Percentiles rank a stretch among this genome's conserved stretches.
phyloP scores from a whole-genome alignment of 768 basidiomycete species.

The Pholiota molesta region DNA sequence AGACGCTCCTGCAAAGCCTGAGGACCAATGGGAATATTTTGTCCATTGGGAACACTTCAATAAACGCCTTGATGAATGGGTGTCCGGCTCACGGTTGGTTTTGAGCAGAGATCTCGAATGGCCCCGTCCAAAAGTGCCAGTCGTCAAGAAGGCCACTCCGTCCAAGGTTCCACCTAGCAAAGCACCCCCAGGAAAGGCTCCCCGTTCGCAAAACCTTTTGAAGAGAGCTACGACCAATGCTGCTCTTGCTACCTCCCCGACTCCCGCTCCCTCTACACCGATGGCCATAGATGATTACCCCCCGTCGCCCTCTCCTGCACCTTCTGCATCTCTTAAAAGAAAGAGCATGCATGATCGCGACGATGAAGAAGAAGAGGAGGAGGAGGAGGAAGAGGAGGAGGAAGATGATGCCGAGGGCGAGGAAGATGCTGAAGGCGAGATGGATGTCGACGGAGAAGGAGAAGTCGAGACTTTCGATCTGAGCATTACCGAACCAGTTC shows the following conservation, averaged over 20 bases:
- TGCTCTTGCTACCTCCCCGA: constrained; percentile 57
- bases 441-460: constrained; percentile 78
- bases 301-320: constrained; percentile 60
- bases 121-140: constrained; percentile 81
- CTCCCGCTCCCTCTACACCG: constrained; percentile 61
- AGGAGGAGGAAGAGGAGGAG: constrained; percentile 51
- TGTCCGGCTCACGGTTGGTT: constrained; percentile 84
- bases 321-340: constrained; percentile 59
- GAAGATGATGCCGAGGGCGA: constrained; percentile 61
- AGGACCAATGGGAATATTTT: constrained; percentile 91
- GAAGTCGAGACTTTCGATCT: constrained; percentile 72
- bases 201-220: constrained; percentile 59
- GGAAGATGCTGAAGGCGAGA: constrained; percentile 71
- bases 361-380: constrained; percentile 65
- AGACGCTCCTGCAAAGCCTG: constrained; percentile 48
- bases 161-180: constrained; percentile 33
- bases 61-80: constrained; percentile 99
- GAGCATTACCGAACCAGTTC: constrained; percentile 52
- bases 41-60: constrained; percentile 99
- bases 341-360: constrained; percentile 70
- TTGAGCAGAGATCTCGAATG: constrained; percentile 88
- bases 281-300: constrained; percentile 41
- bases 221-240: constrained; percentile 75
- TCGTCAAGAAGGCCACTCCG: constrained; percentile 46
- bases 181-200: constrained; percentile 49